Percentiles rank a stretch among this genome's conserved stretches.
These are phyloP conservation scores for Colletotrichum cereale DNA, from an alignment of 2,329 filamentous ascomycete genomes.

Conservation along the genomic window DNA sequence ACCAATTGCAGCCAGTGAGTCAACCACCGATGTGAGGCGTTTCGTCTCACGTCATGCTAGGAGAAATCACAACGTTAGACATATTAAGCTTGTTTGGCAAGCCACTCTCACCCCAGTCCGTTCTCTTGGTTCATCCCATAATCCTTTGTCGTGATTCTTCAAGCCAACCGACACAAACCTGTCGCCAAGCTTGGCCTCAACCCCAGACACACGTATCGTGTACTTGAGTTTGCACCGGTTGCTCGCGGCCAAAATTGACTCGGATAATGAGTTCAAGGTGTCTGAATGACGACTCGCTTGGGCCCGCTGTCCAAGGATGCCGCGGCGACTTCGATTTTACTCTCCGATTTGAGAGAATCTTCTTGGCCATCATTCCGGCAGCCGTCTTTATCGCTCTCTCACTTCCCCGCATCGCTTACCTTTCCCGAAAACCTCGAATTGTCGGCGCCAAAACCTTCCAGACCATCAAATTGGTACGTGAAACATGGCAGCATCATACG, in stretches of 20 bases:
- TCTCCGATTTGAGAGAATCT: slow-evolving; percentile 56
- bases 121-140: not conserved
- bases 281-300: slow-evolving; percentile 50
- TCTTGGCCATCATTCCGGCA: slow-evolving; percentile 54
- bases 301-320: slow-evolving; percentile 54
- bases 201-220: not conserved
- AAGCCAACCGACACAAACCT: not conserved
- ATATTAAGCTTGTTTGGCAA: slow-evolving; percentile 25
- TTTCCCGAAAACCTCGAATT: slow-evolving; percentile 47
- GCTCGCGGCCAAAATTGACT: not conserved
- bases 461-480: slow-evolving; percentile 43
- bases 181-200: not conserved
- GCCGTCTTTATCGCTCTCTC: slow-evolving; percentile 51
- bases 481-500: not conserved
- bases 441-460: slow-evolving; percentile 48
- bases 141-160: not conserved
- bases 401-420: slow-evolving; percentile 46
- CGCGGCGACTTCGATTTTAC: slow-evolving; percentile 60
- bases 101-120: not conserved
- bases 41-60: not conserved
- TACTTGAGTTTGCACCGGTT: slow-evolving; percentile 3
- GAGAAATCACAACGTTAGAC: not conserved
- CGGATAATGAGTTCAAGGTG: slow-evolving; percentile 42
- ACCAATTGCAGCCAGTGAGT: not conserved
- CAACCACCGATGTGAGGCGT: not conserved